Evolutionary conservation across 176 grass and related monocot genomes (phyloP), one percentile per base, ranked within the genome.

Genomic region (Coix lacrymajobi): DNA sequence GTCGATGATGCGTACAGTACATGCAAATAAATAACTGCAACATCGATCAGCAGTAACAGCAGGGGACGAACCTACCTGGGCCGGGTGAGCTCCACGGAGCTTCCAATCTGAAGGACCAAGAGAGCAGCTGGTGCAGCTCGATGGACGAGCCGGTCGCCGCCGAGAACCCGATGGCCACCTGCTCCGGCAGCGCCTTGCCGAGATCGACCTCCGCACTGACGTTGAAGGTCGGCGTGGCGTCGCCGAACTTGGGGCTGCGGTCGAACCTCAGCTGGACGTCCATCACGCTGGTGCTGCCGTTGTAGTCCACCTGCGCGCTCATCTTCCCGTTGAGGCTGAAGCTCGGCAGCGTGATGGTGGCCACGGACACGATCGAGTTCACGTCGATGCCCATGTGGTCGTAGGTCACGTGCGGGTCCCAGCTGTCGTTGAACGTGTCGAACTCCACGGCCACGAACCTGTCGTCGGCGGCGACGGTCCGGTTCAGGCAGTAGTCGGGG

Each of bases 391-490:
- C 80, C 14, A 92, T 45, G 12, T 92, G 83, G 9, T 75, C 22
- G 30, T 34, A 13, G 30, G 64, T 66, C 4, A 5, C 0, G 36
- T 31, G 30, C 20, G 51, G 46, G 11, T 90, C 85, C 26, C 73
- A 88, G 0, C 2, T 0, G 58, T 90, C 41, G 4, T n/a, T 3
- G 48, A 20, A 90, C 14, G 82, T 91, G 73, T 86, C 85, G 51
- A 94, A 90, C 49, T 94, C 88, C 2, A 94, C 62, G 19, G 83
- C 92, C 52, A 93, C 71, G 48, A 69, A 44, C 8, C 57, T 28
- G 15, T 61, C 31, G 0, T 20, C 29, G 45, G 2, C 52, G n/a
- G n/a, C 63, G 2, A 63, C 38, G 63, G 17, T 26, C 45, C 22
- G 2, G 51, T 25, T 28, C 1, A 15, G 12, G 3, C 1, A 15